These are phyloP conservation scores for Triangularia verruculosa DNA, from an alignment of 2,329 filamentous ascomycete genomes.

Conservation along the genomic window DNA sequence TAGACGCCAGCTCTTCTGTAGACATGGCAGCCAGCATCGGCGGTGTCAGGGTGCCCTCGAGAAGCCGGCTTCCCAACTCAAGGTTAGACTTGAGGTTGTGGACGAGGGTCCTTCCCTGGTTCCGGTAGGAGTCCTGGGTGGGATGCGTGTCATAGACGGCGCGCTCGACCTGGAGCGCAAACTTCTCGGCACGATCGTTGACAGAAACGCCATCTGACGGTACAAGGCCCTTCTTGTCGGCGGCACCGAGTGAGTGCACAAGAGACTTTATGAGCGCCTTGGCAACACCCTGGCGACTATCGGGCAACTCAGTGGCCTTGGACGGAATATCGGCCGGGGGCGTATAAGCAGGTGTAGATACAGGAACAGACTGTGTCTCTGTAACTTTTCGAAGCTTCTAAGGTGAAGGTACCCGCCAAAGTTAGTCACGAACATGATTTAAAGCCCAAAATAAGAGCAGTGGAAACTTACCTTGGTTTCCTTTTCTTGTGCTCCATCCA, in stretches of 20 bases:
- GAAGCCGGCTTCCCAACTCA: conserved; percentile 70
- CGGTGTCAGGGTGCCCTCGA: conserved; percentile 69
- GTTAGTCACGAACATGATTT: conserved; percentile 14
- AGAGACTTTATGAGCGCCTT: conserved; percentile 70
- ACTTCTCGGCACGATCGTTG: conserved; percentile 63
- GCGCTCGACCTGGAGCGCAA: conserved; percentile 79
- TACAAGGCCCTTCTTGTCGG: conserved; percentile 63
- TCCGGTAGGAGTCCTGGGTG: conserved; percentile 50
- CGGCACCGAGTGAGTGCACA: conserved; percentile 59
- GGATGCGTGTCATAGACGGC: conserved; percentile 58
- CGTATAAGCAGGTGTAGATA: conserved; percentile 38
- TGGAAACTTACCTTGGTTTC: conserved; percentile 45
- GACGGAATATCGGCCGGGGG: conserved; percentile 51
- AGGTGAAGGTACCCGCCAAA: conserved; percentile 25
- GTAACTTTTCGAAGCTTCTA: conserved; percentile 56
- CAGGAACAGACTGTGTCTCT: conserved; percentile 43
- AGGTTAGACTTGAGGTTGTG: conserved; percentile 89
- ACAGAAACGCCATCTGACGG: conserved; percentile 62
- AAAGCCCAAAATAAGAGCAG: not conserved
- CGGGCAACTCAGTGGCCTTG: conserved; percentile 55
- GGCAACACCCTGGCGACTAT: conserved; percentile 65
- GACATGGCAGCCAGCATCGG: conserved; percentile 83
- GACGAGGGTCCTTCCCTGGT: conserved; percentile 70
- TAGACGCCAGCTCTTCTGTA: conserved; percentile 84
- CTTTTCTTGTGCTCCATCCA: conserved; percentile 54